These are phyloP conservation scores for Pilaira anomala DNA, from an alignment of 192 early-diverging fungal species.

Conservation along the genomic window DNA sequence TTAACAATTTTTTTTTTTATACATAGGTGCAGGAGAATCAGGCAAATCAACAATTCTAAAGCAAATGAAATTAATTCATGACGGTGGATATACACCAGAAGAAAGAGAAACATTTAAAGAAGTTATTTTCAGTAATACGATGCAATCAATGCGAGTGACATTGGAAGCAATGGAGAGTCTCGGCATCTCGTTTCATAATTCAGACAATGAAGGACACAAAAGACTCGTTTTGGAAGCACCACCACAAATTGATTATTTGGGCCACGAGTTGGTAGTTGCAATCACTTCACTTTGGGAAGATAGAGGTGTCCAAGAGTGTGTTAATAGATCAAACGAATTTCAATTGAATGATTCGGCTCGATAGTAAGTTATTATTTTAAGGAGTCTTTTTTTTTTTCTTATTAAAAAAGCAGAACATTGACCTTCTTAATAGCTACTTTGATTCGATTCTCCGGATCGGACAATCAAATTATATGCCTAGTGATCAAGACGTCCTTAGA, in stretches of 20 bases:
- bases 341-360: conserved; percentile 96
- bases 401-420: background rate
- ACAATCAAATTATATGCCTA: conserved; percentile 76
- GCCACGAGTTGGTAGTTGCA: conserved; percentile 73
- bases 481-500: conserved; percentile 94
- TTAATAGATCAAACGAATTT: conserved; percentile 82
- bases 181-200: conserved; percentile 66
- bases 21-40: conserved; percentile 90
- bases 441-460: conserved; percentile 89
- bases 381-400: conserved; percentile 25
- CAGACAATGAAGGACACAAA: conserved; percentile 67
- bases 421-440: conserved; percentile 70
- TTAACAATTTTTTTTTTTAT: background rate
- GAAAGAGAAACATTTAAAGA: conserved; percentile 93
- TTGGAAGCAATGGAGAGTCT: conserved; percentile 92
- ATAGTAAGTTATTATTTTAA: conserved; percentile 61
- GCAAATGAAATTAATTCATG: conserved; percentile 98
- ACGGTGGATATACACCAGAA: conserved; percentile 84
- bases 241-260: conserved; percentile 83
- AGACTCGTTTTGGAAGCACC: conserved; percentile 78
- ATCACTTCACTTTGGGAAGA: conserved; percentile 85
- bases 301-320: conserved; percentile 76
- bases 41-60: conserved; percentile 97
- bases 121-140: conserved; percentile 93
- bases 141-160: conserved; percentile 94